Conservation (phyloP, 2,329 filamentous ascomycete genomes). For the Byssoonygena ceratinophila region DNA sequence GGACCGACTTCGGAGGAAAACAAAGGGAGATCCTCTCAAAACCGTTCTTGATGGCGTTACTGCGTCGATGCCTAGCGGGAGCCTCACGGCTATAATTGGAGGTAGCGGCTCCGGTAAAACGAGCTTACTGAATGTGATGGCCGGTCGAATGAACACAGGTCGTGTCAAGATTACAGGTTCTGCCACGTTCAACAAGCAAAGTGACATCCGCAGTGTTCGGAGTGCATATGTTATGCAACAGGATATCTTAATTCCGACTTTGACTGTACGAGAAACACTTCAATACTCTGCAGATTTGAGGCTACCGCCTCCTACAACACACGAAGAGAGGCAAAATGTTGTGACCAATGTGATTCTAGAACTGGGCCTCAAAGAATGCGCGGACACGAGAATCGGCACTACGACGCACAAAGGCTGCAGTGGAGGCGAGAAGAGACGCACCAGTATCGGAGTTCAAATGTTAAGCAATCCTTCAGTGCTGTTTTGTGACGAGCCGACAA, state of each 20-base stretch:
- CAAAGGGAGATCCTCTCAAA: conserved; percentile 26
- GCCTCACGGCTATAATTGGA: conserved; percentile 64
- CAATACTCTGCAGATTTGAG: conserved; percentile 62
- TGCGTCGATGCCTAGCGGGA: conserved; percentile 54
- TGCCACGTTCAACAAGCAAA: conserved; percentile 51
- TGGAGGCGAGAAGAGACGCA: conserved; percentile 65
- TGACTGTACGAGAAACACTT: conserved; percentile 67
- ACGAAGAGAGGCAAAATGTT: conserved; percentile 49
- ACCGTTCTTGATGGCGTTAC: conserved; percentile 53
- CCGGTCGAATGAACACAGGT: conserved; percentile 54
- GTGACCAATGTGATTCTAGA: conserved; percentile 70
- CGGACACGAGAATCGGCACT: conserved; percentile 62
- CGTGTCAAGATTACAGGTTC: conserved; percentile 43
- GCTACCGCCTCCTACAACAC: conserved; percentile 52
- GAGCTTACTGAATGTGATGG: conserved; percentile 59
- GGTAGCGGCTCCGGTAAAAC: conserved; percentile 66
- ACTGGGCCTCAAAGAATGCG: conserved; percentile 65
- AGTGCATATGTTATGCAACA: conserved; percentile 58
- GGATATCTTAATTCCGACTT: conserved; percentile 59
- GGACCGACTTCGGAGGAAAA: conserved; percentile 24
- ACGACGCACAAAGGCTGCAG: conserved; percentile 63
- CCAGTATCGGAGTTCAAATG: conserved; percentile 67
- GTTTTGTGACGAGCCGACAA: conserved; percentile 71
- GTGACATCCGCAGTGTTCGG: conserved; percentile 39
- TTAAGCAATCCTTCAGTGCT: conserved; percentile 68